phyloP scores from a whole-genome alignment of 805 yeast species.

The Zygosaccharomyces siamensis region DNA sequence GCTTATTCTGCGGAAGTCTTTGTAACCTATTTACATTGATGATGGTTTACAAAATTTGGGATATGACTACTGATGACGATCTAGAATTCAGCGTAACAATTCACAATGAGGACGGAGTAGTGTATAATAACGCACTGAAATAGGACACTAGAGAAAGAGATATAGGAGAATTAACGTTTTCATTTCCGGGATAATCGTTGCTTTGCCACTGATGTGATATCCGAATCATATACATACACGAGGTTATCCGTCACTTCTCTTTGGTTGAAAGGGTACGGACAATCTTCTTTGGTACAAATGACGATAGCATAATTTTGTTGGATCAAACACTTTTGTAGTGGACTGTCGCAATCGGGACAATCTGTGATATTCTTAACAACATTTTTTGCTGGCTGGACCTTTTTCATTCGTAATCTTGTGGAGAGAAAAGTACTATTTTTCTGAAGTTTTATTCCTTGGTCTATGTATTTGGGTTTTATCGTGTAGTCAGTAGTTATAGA shows the following conservation, averaged over 20 bases:
- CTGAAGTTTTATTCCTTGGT: not conserved
- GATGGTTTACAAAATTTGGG: slow-evolving; percentile 98
- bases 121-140: slow-evolving; percentile 15
- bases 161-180: not conserved
- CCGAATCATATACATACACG: slow-evolving; percentile 28
- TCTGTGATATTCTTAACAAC: not conserved
- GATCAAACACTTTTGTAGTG: slow-evolving; percentile 29
- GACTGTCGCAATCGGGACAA: slow-evolving; percentile 29
- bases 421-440: too few relatives aligned
- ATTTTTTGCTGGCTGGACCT: not conserved
- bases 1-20: slow-evolving; percentile 76
- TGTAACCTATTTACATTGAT: slow-evolving; percentile 77
- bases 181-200: slow-evolving; percentile 17
- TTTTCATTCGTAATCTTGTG: not conserved
- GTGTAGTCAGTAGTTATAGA: not conserved
- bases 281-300: slow-evolving; percentile 27
- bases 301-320: slow-evolving; percentile 34
- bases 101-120: slow-evolving; percentile 39
- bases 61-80: slow-evolving; percentile 90
- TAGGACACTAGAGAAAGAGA: not conserved
- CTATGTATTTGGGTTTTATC: not conserved
- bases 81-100: slow-evolving; percentile 79
- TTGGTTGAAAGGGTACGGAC: slow-evolving; percentile 32
- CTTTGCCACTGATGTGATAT: slow-evolving; percentile 28
- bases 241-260: slow-evolving; percentile 19